These are phyloP conservation scores for Aciculosporium take DNA, from an alignment of 2,329 filamentous ascomycete genomes.

Conservation along the genomic window DNA sequence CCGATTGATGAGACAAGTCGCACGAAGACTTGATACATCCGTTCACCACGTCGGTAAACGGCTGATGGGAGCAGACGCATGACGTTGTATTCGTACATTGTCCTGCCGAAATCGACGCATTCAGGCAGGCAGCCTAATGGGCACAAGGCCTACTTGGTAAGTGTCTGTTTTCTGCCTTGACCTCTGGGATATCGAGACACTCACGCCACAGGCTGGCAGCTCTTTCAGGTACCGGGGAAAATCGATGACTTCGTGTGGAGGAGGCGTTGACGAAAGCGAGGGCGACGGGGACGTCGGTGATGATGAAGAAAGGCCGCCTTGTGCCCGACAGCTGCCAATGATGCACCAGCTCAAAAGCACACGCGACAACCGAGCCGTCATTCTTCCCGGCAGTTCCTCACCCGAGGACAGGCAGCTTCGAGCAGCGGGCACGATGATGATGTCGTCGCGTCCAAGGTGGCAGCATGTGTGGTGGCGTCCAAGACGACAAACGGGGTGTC, in stretches of 20 bases:
- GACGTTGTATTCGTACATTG: not conserved
- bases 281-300: not conserved
- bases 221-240: not conserved
- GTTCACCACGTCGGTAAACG: not conserved
- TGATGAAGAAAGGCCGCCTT: not conserved
- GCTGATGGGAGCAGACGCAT: slow-evolving; percentile 2
- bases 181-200: not conserved
- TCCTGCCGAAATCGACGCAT: not conserved
- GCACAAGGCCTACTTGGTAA: not conserved
- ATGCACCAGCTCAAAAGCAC: not conserved
- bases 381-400: not conserved
- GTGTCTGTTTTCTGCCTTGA: not conserved
- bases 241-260: too few relatives aligned
- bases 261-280: too few relatives aligned
- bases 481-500: too few relatives aligned
- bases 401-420: not conserved
- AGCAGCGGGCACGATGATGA: not conserved
- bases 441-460: not conserved
- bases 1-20: not conserved
- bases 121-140: not conserved
- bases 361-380: not conserved
- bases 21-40: not conserved
- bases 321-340: not conserved
- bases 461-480: too few relatives aligned
- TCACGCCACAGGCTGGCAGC: slow-evolving; percentile 3